These are phyloP conservation scores for Colletotrichum sp. DNA, from an alignment of 2,329 filamentous ascomycete genomes.

Conservation along the genomic window DNA sequence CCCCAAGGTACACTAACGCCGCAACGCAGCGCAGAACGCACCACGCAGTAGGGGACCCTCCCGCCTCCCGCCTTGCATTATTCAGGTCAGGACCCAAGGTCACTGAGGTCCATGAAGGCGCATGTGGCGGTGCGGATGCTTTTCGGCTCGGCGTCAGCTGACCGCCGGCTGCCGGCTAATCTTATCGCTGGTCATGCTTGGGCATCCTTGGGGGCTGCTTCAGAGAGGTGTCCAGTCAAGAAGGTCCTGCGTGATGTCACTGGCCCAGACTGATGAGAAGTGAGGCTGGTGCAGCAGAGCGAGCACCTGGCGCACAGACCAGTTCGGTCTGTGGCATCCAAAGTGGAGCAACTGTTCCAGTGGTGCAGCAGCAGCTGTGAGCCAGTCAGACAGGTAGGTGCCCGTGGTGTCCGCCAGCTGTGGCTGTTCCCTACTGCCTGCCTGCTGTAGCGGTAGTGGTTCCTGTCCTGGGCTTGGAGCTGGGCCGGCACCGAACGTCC, in stretches of 20 bases:
- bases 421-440: neutral
- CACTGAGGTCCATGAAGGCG: neutral
- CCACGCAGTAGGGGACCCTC: neutral
- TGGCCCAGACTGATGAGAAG: neutral
- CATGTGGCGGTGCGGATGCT: constrained; percentile 2
- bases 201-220: neutral
- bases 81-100: neutral
- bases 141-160: constrained; percentile 4
- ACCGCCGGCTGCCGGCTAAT: neutral
- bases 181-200: neutral
- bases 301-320: neutral
- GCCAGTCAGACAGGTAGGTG: neutral
- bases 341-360: neutral
- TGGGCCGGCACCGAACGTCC: constrained; percentile 13
- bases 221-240: neutral
- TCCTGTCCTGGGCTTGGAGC: constrained; percentile 2
- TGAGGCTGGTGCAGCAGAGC: neutral
- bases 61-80: constrained; percentile 2
- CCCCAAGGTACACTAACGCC: neutral
- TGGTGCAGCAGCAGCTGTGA: neutral
- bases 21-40: neutral
- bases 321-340: neutral
- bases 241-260: constrained; percentile 19
- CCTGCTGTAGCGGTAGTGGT: neutral
- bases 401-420: neutral